Evolutionary conservation across 306 rosid species (phyloP), one percentile per base, ranked within the genome.

Genomic region (Lathyrus aphaca): DNA sequence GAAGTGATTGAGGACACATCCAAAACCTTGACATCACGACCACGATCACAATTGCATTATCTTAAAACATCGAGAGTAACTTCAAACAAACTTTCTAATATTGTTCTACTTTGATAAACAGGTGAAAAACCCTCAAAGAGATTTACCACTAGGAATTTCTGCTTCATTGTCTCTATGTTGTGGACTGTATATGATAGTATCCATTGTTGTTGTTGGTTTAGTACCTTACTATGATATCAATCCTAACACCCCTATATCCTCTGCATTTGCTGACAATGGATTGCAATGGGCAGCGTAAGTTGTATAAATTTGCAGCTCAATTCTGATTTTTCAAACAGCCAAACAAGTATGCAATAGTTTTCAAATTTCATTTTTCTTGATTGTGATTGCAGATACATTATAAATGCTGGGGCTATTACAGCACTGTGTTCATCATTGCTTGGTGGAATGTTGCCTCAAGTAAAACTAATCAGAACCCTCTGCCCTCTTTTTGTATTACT

Each of bases 221-320:
- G 97, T 94, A 51, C 98, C 98, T 58, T 94, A 94, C 69, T 74
- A 85, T 66, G 95, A 79, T 3, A 87, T 94, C 87, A 84, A 90
- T 81, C 89, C 92, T 30, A 87, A 90, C 75, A 94, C 98, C 18
- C 98, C 98, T 19, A 82, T 94, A 60, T 90, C 98, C 14, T 75
- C 87, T 72, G 98, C 98, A 38, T 94, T 94, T 81, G 79, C 96
- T 56, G 79, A 71, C 76, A 83, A 94, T 64, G 98, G 98, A 61
- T 72, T 94, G 91, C 90, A 88, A 42, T 94, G 98, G 98, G 98
- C 97, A 35, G 96, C 76, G 98, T 94, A 79, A 90, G 98, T 83
- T 35, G 62, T 68, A 30, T 55, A 74, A 7, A 5, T 53, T 67
- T 43, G 27, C 46, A 64, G 50, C 53, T 38, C 45, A 59, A 9